Base-by-base conservation (phyloP, 441 rosid species). In the Gossypium trilobum region DNA sequence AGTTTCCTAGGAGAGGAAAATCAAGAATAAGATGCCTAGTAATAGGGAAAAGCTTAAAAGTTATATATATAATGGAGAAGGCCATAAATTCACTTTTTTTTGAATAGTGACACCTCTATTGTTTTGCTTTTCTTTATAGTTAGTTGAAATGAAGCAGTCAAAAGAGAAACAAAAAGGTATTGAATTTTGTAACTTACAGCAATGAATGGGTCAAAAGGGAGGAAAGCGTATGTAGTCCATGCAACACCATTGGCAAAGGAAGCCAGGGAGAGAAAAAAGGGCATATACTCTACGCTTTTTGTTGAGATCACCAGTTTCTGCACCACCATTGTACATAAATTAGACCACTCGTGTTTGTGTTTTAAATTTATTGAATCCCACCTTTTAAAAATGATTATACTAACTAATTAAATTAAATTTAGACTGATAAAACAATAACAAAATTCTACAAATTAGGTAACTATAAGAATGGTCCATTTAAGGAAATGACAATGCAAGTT, bases 221-320 rank as follows among this genome's bases (percentile, higher is more conserved):
- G 87, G 73, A 90, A 85, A 29, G 97, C 94, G 77, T 92, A 95
- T 22, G 83, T 73, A 54, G 85, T 70, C 99, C 97, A 94, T 68
- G 87, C 77, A 71, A 83, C 72, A 36, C 92, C 92, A 56, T 91
- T 94, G 2, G 78, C 90, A 5, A 90, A 85, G 17, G 90, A 81
- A 68, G 87, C 90, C 17, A 94, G 76, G 1, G 98, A 91, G 10
- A 94, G 79, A 64, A 42, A 85, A 64, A 92, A 83, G n/a, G 97
- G 97, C 99, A 94, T 94, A 63, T 84, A 94, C 82, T 86, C 93
- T 74, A 94, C 98, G 72, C 98, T 94, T 76, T 90, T 90, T 3
- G 95, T 90, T 25, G 78, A 77, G 16, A 90, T 87, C 83, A 91
- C 97, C 78, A 86, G 72, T 82, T 87, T 88, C 98, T 94, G 88